Percentiles rank a stretch among this genome's conserved stretches.
phyloP scores from a whole-genome alignment of 2,329 filamentous ascomycete genomes.

The Thielaviopsis cerberus region DNA sequence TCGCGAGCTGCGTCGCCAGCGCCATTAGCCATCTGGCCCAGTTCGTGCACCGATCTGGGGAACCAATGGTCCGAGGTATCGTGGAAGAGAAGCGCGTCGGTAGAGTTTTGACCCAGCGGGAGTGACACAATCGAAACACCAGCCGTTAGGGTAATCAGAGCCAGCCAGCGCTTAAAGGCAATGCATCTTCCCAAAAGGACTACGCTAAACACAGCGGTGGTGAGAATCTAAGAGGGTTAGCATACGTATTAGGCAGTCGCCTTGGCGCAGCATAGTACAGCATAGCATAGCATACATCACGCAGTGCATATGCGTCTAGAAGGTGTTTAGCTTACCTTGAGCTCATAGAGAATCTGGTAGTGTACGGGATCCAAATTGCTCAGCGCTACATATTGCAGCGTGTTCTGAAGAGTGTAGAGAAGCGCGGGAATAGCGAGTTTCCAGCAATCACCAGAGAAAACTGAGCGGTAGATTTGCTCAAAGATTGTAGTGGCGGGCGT shows the following conservation, averaged over 20 bases:
- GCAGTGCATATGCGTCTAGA: no score
- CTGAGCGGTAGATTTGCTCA: constrained; percentile 56
- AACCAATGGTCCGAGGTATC: constrained; percentile 51
- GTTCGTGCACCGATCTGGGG: constrained; percentile 59
- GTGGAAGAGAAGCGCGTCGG: constrained; percentile 41
- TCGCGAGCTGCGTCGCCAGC: constrained; percentile 31
- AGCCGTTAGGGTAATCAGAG: constrained; percentile 58
- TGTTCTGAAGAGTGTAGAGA: constrained; percentile 81
- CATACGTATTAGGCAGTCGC: not conserved
- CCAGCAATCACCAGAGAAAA: constrained; percentile 86
- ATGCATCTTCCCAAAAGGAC: constrained; percentile 54
- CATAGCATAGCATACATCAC: not conserved
- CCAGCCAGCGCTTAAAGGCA: constrained; percentile 57
- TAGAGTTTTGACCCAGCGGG: constrained; percentile 38
- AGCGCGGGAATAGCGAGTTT: constrained; percentile 77
- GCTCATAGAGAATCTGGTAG: constrained; percentile 82
- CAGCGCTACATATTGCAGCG: constrained; percentile 80
- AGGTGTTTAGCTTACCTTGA: constrained; percentile 42
- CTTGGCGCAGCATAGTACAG: no score
- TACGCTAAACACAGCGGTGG: constrained; percentile 74
- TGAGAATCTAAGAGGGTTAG: constrained; percentile 44
- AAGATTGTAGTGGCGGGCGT: constrained; percentile 67
- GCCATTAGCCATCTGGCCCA: constrained; percentile 38
- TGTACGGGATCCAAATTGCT: constrained; percentile 82
- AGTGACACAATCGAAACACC: constrained; percentile 77